Evolutionary conservation across 2,329 filamentous ascomycete genomes (phyloP), one percentile per base, ranked within the genome.

Genomic region (Colletotrichum sp.): DNA sequence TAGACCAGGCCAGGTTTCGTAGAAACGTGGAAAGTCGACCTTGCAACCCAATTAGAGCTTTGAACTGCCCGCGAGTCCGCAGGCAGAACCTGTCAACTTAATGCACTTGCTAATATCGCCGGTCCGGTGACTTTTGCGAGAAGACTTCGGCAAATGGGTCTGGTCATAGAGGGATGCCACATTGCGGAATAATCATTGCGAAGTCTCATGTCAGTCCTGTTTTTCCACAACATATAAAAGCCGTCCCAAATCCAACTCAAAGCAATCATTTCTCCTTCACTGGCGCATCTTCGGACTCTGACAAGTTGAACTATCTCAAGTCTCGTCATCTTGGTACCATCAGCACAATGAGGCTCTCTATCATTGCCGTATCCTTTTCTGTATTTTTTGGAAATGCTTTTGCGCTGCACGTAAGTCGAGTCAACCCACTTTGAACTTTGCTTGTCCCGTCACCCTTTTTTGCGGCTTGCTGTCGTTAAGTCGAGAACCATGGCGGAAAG

Each of bases 401-500:
- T n/a, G 39, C 39, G 0, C 19, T 44, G 5, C 39, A 44, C 3
- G 39, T 44, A 44, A 44, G 39, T 44, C 15, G 36, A 39, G 15
- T 19, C 36, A 19, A 5, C 8, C 8, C 19, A n/a, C 39, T 44
- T n/a, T n/a, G 9, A 44, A 44, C 8, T 1, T n/a, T 44, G 15
- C 39, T 11, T 19, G 19, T 44, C 1, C 9, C 39, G 16, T 11
- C 39, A 44, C 39, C 16, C 1, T 44, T 9, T 44, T 1, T 8
- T n/a, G 8, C 19, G 9, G 39, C 5, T 44, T 44, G 39, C 39
- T 44, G 16, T 44, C 39, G 39, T n/a, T n/a, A 8, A n/a, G 1
- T n/a, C 39, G n/a, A 44, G 5, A 44, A 44, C 2, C 0, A 19
- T 44, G 8, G 0, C 16, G 16, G 16, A 44, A 19, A 1, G 4